Percentiles rank a stretch among this genome's conserved stretches.
Conservation (phyloP, 768 basidiomycete species). For the Trametes cubensis region DNA sequence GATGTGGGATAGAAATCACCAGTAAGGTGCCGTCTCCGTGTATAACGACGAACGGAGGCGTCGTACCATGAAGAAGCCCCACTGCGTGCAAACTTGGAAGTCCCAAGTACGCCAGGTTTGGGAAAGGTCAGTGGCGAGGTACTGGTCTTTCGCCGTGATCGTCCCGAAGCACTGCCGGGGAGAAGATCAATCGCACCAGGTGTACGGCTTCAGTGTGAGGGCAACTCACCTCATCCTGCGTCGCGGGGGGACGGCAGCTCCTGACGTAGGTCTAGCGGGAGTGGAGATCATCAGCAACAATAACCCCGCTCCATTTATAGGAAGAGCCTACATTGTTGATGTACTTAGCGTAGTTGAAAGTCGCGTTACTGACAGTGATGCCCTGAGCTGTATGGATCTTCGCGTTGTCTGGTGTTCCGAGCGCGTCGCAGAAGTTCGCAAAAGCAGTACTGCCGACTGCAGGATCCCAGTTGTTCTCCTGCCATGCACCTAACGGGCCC, state of each 20-base stretch:
- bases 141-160: constrained; percentile 64
- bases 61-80: constrained; percentile 45
- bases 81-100: constrained; percentile 93
- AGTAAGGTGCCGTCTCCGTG: neutral
- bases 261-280: constrained; percentile 40
- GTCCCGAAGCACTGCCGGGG: constrained; percentile 81
- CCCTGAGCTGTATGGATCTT: constrained; percentile 36
- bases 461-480: constrained; percentile 87
- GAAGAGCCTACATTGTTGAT: constrained; percentile 60
- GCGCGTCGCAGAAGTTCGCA: constrained; percentile 63
- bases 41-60: neutral
- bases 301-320: neutral
- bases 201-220: too few relatives aligned
- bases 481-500: constrained; percentile 74
- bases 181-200: neutral
- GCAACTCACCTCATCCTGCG: constrained; percentile 52
- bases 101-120: constrained; percentile 87
- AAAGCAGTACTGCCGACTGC: constrained; percentile 60
- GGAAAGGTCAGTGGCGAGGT: constrained; percentile 54
- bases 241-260: constrained; percentile 37
- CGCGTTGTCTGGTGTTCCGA: constrained; percentile 39
- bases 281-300: neutral
- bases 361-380: constrained; percentile 52
- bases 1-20: neutral
- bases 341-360: constrained; percentile 76